Evolutionary conservation across 768 basidiomycete genomes (phyloP).

Genomic region (Tricholoma bakamatsutake): DNA sequence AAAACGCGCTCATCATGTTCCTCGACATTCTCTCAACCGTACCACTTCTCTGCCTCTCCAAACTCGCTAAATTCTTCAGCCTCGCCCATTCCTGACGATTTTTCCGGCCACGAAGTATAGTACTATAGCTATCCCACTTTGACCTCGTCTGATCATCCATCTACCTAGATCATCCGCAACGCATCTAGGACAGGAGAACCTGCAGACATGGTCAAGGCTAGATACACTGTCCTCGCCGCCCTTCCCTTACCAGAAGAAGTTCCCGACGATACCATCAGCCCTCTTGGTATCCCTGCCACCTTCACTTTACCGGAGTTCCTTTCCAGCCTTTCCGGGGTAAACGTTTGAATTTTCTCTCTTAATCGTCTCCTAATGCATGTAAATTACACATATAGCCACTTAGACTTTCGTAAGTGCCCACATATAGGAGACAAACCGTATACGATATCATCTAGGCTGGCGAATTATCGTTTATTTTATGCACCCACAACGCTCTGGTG

Average conservation of each 20-base stretch:
- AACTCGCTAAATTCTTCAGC: neutral
- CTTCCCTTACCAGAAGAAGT: constrained; percentile 61
- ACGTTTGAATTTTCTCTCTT: constrained; percentile 15
- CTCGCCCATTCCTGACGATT: constrained; percentile 1
- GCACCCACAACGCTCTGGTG: constrained; percentile 72
- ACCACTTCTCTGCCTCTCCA: neutral
- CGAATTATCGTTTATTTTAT: constrained; percentile 63
- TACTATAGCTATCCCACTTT: neutral
- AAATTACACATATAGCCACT: constrained; percentile 36
- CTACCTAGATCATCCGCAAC: neutral
- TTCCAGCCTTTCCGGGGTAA: constrained; percentile 49
- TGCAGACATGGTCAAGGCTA: constrained; percentile 41
- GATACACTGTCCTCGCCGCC: constrained; percentile 49
- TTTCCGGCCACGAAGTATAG: constrained; percentile 9
- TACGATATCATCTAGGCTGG: constrained; percentile 36
- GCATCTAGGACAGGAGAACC: constrained; percentile 27
- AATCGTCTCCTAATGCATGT: neutral
- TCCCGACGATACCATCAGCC: constrained; percentile 62
- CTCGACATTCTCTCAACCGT: constrained; percentile 1
- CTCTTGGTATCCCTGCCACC: constrained; percentile 59
- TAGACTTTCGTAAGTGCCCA: constrained; percentile 46
- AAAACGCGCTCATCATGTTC: neutral
- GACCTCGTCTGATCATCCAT: neutral
- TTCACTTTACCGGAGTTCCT: constrained; percentile 69
- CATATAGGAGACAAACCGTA: neutral